A percentile compares a stretch with the other conserved stretches of the same genome.
phyloP scores from a whole-genome alignment of 352 stramenopile genomes.

The Pythium pyrilobum region DNA sequence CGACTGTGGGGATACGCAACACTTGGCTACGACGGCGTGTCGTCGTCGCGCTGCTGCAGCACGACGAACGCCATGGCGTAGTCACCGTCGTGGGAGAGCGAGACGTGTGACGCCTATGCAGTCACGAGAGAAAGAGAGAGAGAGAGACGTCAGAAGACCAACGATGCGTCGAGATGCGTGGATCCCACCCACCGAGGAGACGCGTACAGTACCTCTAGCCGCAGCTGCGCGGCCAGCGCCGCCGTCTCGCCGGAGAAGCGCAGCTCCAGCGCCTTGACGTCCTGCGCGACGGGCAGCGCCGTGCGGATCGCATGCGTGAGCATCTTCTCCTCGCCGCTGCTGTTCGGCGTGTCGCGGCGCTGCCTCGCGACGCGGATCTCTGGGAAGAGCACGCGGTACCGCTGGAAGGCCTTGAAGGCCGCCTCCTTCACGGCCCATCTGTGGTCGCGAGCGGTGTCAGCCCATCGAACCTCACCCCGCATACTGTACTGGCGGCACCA shows the following conservation, averaged over 20 bases:
- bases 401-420: constrained; percentile 78
- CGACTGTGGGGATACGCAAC: too few relatives aligned
- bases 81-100: constrained; percentile 77
- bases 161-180: too few relatives aligned
- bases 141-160: too few relatives aligned
- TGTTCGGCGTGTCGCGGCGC: not conserved
- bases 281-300: constrained; percentile 19
- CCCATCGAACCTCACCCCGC: too few relatives aligned
- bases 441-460: too few relatives aligned
- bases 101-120: constrained; percentile 61
- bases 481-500: not conserved
- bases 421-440: constrained; percentile 83
- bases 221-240: constrained; percentile 42
- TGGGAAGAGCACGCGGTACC: constrained; percentile 71
- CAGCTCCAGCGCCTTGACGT: constrained; percentile 38
- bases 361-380: constrained; percentile 38
- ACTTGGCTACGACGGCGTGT: not conserved
- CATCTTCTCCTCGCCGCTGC: not conserved
- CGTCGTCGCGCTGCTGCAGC: constrained; percentile 38
- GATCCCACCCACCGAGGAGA: too few relatives aligned
- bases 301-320: constrained; percentile 18
- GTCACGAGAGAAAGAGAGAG: too few relatives aligned
- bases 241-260: constrained; percentile 58
- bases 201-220: constrained; percentile 32
- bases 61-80: constrained; percentile 79